Evolutionary conservation across 2,329 filamentous ascomycete species (phyloP).

Genomic region (Diplodia sapinea): DNA sequence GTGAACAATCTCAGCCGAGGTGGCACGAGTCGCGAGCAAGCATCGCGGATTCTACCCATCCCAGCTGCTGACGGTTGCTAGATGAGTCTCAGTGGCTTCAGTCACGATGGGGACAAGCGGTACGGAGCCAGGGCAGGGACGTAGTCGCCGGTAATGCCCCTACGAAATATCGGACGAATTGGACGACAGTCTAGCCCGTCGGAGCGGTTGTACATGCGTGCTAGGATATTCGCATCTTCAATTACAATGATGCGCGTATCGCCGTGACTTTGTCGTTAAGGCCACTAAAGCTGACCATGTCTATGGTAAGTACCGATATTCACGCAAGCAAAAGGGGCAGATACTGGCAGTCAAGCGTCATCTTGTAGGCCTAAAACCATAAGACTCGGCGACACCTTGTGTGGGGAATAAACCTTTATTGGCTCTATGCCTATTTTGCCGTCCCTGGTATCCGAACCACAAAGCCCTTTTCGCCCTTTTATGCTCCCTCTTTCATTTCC

Average conservation of each 20-base stretch:
- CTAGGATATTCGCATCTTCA: neutral
- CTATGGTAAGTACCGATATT: constrained; percentile 8
- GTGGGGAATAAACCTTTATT: constrained; percentile 44
- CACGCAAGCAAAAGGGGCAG: constrained; percentile 4
- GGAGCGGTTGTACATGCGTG: neutral
- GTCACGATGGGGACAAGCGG: too few relatives aligned
- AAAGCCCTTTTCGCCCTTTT: constrained; percentile 29
- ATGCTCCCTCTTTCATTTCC: constrained; percentile 38
- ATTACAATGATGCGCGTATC: neutral
- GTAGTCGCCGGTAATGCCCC: too few relatives aligned
- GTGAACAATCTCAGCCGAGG: too few relatives aligned
- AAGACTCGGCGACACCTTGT: constrained; percentile 92
- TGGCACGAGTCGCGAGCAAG: too few relatives aligned
- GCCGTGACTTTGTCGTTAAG: neutral
- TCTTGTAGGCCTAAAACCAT: constrained; percentile 57
- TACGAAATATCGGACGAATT: too few relatives aligned
- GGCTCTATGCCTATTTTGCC: constrained; percentile 42
- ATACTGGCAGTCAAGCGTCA: constrained; percentile 91
- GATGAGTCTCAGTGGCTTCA: too few relatives aligned
- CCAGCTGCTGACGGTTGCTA: too few relatives aligned
- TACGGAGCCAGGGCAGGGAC: too few relatives aligned
- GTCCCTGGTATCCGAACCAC: constrained; percentile 42
- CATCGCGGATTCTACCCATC: too few relatives aligned
- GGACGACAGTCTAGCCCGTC: too few relatives aligned
- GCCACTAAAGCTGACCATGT: neutral